phyloP scores from a whole-genome alignment of 139 green algal species.

The Edaphochlamys debaryana region DNA sequence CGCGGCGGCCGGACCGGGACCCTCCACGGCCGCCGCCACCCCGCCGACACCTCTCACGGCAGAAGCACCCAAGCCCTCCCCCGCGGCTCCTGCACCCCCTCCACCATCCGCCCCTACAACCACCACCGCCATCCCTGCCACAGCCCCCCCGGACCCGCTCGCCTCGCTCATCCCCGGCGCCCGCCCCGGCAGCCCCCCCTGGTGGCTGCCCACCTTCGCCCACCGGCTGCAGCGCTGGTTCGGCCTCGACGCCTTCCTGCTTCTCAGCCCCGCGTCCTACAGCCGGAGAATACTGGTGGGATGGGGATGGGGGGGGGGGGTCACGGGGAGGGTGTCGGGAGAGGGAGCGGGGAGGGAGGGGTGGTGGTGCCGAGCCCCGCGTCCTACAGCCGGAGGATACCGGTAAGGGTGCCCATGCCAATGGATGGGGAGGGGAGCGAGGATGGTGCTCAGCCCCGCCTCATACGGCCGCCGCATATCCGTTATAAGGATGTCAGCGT shows the following conservation, averaged over 20 bases:
- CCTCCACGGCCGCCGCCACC: no score
- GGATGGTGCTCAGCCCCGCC: constrained; percentile 69
- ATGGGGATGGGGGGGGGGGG: not conserved
- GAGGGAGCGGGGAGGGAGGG: no score
- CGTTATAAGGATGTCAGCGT: no score
- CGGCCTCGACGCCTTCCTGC: constrained; percentile 64
- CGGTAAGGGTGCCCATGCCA: constrained; percentile 46
- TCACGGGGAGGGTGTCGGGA: not conserved
- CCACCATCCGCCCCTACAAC: no score
- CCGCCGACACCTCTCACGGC: no score
- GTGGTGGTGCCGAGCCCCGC: constrained; percentile 74
- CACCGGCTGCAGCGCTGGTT: constrained; percentile 87
- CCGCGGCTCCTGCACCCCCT: no score
- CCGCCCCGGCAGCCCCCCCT: constrained; percentile 8
- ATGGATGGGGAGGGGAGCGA: not conserved
- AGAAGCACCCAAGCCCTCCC: no score
- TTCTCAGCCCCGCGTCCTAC: constrained; percentile 76
- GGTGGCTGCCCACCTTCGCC: constrained; percentile 39
- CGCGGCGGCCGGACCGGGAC: no score
- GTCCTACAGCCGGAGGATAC: constrained; percentile 75
- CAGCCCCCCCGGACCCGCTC: no score
- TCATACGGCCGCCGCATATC: no score
- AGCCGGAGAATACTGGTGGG: constrained; percentile 70
- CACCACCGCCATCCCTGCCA: no score
- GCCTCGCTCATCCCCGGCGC: no score